phyloP scores from a whole-genome alignment of 2,329 filamentous ascomycete species.

The Botrytis medusae region DNA sequence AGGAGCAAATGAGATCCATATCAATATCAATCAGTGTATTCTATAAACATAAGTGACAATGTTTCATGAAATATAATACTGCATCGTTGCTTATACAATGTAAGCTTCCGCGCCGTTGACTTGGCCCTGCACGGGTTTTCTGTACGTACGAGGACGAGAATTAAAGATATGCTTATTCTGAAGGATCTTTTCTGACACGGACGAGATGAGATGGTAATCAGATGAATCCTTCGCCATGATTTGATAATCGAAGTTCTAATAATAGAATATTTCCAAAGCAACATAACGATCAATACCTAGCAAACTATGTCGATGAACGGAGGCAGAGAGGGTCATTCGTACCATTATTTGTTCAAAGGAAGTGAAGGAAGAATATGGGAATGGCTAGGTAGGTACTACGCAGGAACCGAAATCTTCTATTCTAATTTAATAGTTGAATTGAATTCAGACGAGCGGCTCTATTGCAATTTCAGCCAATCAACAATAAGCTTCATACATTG shows the following conservation, averaged over 20 bases:
- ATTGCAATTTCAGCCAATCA: not conserved
- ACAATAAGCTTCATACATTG: not conserved
- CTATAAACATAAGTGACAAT: too few relatives aligned
- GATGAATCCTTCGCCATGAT: not conserved
- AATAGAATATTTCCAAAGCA: not conserved
- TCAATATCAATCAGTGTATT: not conserved
- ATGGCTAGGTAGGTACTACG: not conserved
- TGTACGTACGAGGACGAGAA: not conserved
- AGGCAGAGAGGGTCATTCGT: not conserved
- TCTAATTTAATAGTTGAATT: not conserved
- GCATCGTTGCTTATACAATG: not conserved
- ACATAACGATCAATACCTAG: not conserved
- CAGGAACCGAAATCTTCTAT: not conserved
- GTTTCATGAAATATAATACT: not conserved
- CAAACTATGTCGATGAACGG: not conserved
- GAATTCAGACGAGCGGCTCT: not conserved
- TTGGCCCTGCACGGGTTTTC: not conserved
- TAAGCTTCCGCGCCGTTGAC: not conserved
- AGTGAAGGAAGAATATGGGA: not conserved
- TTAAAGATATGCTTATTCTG: not conserved
- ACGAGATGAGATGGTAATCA: not conserved
- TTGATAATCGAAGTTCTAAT: not conserved
- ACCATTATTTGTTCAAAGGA: not conserved
- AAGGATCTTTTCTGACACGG: slow-evolving; percentile 2
- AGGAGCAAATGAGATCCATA: not conserved